A percentile compares a stretch with the other conserved stretches of the same genome.
Conservation (phyloP, 2,329 filamentous ascomycete genomes). For the Colletotrichum filicis region DNA sequence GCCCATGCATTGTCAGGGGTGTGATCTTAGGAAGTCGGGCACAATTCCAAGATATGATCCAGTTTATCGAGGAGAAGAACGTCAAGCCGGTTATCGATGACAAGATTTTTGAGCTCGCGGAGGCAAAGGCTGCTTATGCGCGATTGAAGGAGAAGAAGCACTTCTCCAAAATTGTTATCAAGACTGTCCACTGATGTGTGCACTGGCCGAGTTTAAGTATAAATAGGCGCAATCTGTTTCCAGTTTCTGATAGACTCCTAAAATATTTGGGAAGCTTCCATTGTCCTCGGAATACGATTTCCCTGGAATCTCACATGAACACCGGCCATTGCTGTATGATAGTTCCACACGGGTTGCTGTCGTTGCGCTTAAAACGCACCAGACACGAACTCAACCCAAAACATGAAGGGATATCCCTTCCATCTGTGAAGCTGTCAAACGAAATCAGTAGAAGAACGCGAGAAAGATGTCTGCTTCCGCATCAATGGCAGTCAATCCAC, state of each 20-base stretch:
- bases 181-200: conserved; percentile 37
- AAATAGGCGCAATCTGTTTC: background rate
- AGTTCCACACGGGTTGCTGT: conserved; percentile 56
- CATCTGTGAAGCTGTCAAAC: conserved; percentile 60
- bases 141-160: conserved; percentile 46
- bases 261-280: too few species aligned
- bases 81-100: conserved; percentile 46
- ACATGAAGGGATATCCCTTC: conserved; percentile 53
- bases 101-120: conserved; percentile 42
- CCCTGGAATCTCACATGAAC: conserved; percentile 49
- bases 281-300: too few species aligned
- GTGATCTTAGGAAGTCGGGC: conserved; percentile 41
- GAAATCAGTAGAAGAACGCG: conserved; percentile 62
- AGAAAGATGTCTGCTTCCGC: conserved; percentile 47
- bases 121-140: conserved; percentile 46
- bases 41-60: conserved; percentile 43
- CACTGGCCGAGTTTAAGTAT: background rate
- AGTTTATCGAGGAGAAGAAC: conserved; percentile 45
- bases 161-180: conserved; percentile 49
- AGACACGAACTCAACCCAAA: conserved; percentile 48
- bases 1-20: conserved; percentile 43
- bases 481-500: conserved; percentile 53
- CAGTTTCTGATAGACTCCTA: too few species aligned
- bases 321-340: conserved; percentile 58
- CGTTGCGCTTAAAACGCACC: conserved; percentile 60